Conservation (phyloP, 345 rosid species). For the Ceriops decandra region DNA sequence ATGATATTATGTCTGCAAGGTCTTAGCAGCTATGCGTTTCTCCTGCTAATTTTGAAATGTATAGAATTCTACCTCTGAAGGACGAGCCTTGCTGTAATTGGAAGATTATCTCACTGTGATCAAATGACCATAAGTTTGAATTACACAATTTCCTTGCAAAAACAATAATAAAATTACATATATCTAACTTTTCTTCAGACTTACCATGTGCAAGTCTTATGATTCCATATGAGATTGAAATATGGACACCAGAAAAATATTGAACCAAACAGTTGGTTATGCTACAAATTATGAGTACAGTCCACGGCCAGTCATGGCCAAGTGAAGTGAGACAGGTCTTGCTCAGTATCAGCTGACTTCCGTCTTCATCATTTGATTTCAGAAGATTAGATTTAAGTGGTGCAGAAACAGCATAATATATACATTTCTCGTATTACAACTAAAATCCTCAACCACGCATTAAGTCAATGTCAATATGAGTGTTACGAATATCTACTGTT, state of each 20-base stretch:
- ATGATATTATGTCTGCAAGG: too few relatives aligned
- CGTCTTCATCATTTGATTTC: constrained; percentile 15
- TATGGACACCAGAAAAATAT: constrained; percentile 1
- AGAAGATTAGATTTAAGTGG: constrained; percentile 27
- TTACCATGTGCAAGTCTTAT: too few relatives aligned
- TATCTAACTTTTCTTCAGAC: too few relatives aligned
- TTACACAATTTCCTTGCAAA: too few relatives aligned
- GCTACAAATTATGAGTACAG: constrained; percentile 30
- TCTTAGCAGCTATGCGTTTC: too few relatives aligned
- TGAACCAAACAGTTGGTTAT: constrained; percentile 20
- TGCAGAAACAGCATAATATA: constrained; percentile 30
- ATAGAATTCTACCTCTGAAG: too few relatives aligned
- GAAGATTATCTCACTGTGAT: too few relatives aligned
- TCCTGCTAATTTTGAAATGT: too few relatives aligned
- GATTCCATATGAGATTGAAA: constrained; percentile 2
- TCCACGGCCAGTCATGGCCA: constrained; percentile 22
- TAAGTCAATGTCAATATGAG: constrained; percentile 79
- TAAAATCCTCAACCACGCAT: constrained; percentile 64
- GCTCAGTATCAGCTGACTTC: constrained; percentile 23
- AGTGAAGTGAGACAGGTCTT: constrained; percentile 25
- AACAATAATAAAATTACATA: too few relatives aligned
- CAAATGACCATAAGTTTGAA: too few relatives aligned
- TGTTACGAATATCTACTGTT: constrained; percentile 59
- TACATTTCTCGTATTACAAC: constrained; percentile 25
- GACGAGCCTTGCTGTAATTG: too few relatives aligned